Evolutionary conservation across 345 rosid species (phyloP), one percentile per base, ranked within the genome.

Genomic region (Corymbia maculata): DNA sequence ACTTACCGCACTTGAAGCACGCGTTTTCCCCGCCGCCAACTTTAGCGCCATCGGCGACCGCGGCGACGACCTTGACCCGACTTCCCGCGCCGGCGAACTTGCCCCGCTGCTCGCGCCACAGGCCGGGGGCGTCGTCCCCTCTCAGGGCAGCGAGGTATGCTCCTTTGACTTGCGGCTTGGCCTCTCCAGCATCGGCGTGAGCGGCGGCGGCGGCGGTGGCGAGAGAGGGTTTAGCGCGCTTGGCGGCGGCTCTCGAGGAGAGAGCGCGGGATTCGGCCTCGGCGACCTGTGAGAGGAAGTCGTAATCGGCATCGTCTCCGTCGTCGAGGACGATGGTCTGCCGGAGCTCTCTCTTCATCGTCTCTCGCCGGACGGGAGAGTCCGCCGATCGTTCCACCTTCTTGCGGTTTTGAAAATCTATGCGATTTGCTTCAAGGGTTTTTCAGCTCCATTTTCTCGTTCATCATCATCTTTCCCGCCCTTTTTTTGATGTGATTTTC

Each of bases 121-220:
- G 91, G 11, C 53, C 86, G 45, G 89, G 85, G 89, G 92, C 91
- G 68, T 89, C 93, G 89, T 92, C 93, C 9, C 95, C 95, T 68
- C 92, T 93, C 6, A 94, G 80, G 86, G 96, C 96, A 51, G 93
- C 93, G 86, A 89, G 91, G 86, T 94, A 94, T 12, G 93, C 92
- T 24, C 94, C 96, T 64, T 88, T 91, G n/a, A 87, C 79, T 49
- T 19, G 50, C 84, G 66, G 87, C 86, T 36, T 82, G 51, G 49
- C 44, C 52, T 68, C 51, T 44, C 52, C 30, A 32, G 85, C 21
- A 50, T 52, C 51, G 30, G 51, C 52, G 86, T 28, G 61, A 55
- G 61, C 32, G 61, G 52, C 26, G 13, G 66, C 61, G 61, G 61
- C 50, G 17, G 66, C 19, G 32, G 59, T 52, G 42, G 87, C 45